These are phyloP conservation scores for Xylariaceae sp. DNA, from an alignment of 2,329 filamentous ascomycete species.

Conservation along the genomic window DNA sequence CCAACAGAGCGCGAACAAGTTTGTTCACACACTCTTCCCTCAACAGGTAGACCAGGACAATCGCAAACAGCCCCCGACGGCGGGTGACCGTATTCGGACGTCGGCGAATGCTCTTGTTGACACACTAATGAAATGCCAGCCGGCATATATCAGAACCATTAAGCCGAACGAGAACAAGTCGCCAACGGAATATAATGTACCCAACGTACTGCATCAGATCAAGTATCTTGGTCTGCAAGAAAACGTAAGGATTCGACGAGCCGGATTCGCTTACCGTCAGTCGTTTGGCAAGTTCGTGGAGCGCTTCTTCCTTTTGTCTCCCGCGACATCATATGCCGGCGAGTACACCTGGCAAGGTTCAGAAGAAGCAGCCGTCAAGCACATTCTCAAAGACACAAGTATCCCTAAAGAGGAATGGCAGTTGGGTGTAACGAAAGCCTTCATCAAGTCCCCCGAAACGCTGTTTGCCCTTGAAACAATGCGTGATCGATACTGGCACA, in stretches of 20 bases:
- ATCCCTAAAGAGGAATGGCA: constrained; percentile 96
- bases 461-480: constrained; percentile 95
- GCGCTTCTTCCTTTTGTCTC: constrained; percentile 90
- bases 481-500: constrained; percentile 98
- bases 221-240: constrained; percentile 99
- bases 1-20: constrained; percentile 74
- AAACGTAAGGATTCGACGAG: constrained; percentile 94
- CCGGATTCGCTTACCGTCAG: constrained; percentile 94
- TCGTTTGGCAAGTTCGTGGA: constrained; percentile 98
- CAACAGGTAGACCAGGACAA: constrained; percentile 93
- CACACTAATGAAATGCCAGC: constrained; percentile 94
- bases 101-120: constrained; percentile 94
- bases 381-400: constrained; percentile 93
- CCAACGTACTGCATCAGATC: constrained; percentile 94
- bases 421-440: constrained; percentile 93
- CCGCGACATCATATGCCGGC: constrained; percentile 90
- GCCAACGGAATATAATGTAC: constrained; percentile 81
- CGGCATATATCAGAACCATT: constrained; percentile 97
- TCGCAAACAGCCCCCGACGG: constrained; percentile 85
- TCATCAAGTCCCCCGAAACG: constrained; percentile 97
- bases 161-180: constrained; percentile 99
- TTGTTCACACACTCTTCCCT: constrained; percentile 85
- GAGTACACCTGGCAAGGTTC: constrained; percentile 96
- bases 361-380: constrained; percentile 77
- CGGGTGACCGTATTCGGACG: constrained; percentile 90